Evolutionary conservation across 2,329 filamentous ascomycete genomes (phyloP), one percentile per base, ranked within the genome.

Genomic region (Diaporthe aspalathi): DNA sequence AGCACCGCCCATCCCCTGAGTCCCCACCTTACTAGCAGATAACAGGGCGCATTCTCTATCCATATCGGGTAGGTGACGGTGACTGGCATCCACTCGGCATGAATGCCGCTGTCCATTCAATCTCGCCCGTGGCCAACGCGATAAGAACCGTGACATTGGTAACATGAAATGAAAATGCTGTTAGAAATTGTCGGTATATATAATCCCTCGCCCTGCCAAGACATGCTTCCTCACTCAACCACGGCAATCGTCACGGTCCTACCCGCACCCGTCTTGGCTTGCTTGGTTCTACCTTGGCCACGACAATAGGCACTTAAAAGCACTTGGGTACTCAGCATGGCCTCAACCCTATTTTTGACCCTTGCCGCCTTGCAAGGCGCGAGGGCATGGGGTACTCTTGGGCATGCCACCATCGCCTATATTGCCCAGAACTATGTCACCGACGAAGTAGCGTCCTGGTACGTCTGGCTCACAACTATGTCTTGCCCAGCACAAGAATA

Each of bases 391-490:
- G 73, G 73, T 5, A 16, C 70, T 11, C 76, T 83, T 8, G 82
- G 82, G 14, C 82, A 84, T 71, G 78, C 80, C 47, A 83, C 82
- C 1, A 78, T 83, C 22, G 82, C 82, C 16, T 81, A 81, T 65
- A 75, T 84, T 7, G 81, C 82, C 3, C 76, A 77, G 22, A 80
- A 81, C 68, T 81, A 81, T 54, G 77, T 84, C 17, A 71, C 77
- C 12, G 74, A 78, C 0, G 74, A 76, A n/a, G 82, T 81, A 7
- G 76, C 77, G 14, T 22, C 71, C 5, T 79, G 79, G 70, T 73
- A 35, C 4, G 56, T 68, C 3, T 7, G 20, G 24, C 22, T 16
- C n/a, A 40, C 9, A 24, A 7, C 5, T 3, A 2, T 5, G 38
- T 11, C 4, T 1, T 5, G 16, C 17, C n/a, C 5, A 47, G 2